Percentiles rank a stretch among this genome's conserved stretches.
phyloP scores from a whole-genome alignment of 2,329 filamentous ascomycete species.

The Trichophyton schoenleinii region DNA sequence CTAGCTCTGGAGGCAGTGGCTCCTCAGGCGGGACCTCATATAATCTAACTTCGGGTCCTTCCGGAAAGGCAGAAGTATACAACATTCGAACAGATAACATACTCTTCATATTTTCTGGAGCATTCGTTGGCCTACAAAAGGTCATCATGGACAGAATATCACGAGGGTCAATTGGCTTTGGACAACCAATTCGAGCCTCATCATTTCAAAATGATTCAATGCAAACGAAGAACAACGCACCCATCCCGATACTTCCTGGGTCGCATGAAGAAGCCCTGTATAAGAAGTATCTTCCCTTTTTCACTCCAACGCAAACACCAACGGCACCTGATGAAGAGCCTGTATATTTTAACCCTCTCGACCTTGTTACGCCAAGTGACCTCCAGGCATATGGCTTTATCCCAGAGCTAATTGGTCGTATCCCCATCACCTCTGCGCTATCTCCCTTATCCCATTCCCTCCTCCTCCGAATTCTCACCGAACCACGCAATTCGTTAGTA shows the following conservation, averaged over 20 bases:
- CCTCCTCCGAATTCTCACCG: slow-evolving; percentile 78
- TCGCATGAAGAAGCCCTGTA: slow-evolving; percentile 53
- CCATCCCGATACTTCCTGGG: slow-evolving; percentile 44
- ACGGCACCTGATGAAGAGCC: slow-evolving; percentile 27
- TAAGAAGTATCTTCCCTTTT: slow-evolving; percentile 47
- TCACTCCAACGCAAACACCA: slow-evolving; percentile 41
- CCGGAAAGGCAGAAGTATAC: slow-evolving; percentile 45
- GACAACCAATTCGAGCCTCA: slow-evolving; percentile 57
- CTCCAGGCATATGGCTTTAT: slow-evolving; percentile 83
- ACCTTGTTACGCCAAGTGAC: slow-evolving; percentile 62
- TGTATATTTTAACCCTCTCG: slow-evolving; percentile 47
- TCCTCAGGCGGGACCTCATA: slow-evolving; percentile 22
- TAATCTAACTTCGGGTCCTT: slow-evolving; percentile 9
- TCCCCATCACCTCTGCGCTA: slow-evolving; percentile 80
- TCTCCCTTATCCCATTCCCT: slow-evolving; percentile 56
- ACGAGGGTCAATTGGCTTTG: slow-evolving; percentile 80
- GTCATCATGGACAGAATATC: slow-evolving; percentile 75
- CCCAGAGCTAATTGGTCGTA: slow-evolving; percentile 86
- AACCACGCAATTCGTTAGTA: slow-evolving; percentile 78
- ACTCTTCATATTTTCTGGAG: slow-evolving; percentile 90
- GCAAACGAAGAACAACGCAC: slow-evolving; percentile 21
- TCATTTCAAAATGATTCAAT: slow-evolving; percentile 19
- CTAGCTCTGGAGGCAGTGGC: slow-evolving; percentile 24
- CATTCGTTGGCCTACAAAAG: slow-evolving; percentile 87
- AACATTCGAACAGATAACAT: slow-evolving; percentile 91